Conservation (phyloP, 352 stramenopile genomes). For the Globisporangium rhizosaccharum region DNA sequence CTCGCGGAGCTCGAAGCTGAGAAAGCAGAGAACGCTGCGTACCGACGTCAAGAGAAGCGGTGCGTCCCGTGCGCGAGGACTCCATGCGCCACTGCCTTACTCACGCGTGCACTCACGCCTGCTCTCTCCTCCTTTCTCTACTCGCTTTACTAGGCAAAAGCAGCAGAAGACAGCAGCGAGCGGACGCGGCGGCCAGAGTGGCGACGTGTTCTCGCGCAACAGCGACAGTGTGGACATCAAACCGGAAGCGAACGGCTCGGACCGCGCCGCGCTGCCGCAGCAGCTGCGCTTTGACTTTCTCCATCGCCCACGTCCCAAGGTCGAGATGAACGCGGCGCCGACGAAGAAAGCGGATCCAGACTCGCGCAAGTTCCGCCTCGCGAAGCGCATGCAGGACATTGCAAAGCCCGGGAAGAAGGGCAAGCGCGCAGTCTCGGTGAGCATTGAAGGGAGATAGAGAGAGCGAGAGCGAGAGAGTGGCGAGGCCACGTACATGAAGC, state of each 20-base stretch:
- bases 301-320: slow-evolving; percentile 76
- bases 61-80: slow-evolving; percentile 11
- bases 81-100: too few relatives aligned
- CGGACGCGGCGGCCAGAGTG: slow-evolving; percentile 21
- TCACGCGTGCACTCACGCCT: background rate
- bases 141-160: slow-evolving; percentile 18
- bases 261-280: slow-evolving; percentile 65
- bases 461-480: background rate
- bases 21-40: slow-evolving; percentile 74
- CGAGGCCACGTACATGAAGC: background rate
- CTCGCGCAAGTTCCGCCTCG: slow-evolving; percentile 72
- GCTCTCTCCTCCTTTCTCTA: background rate
- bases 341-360: slow-evolving; percentile 68
- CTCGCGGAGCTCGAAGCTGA: slow-evolving; percentile 80
- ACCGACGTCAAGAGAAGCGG: slow-evolving; percentile 52
- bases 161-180: slow-evolving; percentile 38
- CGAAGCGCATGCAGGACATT: slow-evolving; percentile 87
- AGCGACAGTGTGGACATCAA: slow-evolving; percentile 28
- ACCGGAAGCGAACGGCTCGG: slow-evolving; percentile 33
- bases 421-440: slow-evolving; percentile 70
- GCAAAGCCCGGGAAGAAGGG: slow-evolving; percentile 68
- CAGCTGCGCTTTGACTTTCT: slow-evolving; percentile 81
- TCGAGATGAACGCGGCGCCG: slow-evolving; percentile 56
- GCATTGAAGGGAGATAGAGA: slow-evolving; percentile 77
- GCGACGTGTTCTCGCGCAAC: slow-evolving; percentile 49